Base-by-base conservation (phyloP, 805 yeast species). In the Candida krabiensis region DNA sequence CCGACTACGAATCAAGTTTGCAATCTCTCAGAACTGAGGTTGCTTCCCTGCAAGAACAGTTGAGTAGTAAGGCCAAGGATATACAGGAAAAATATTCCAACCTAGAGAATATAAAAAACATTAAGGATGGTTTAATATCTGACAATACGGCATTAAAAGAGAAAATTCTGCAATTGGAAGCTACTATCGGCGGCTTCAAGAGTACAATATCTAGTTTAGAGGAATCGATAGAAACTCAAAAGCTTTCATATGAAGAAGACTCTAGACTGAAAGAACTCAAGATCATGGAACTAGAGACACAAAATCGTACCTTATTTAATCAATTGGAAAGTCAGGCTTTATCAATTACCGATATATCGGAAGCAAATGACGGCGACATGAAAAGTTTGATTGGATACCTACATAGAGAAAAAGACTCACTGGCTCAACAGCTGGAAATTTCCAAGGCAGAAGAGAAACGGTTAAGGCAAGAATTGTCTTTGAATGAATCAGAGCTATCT, bases 351-450 rank as follows among this genome's bases (percentile, higher is more conserved):
- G 43, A 43, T 2, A 28, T 38, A 37, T 51, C 46, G 39, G 49
- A 37, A 12, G 46, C 41, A 4, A 41, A 41, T n/a, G 59, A 52
- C 28, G 52, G 53, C 32, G 72, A 68, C 35, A 53, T 72, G 46
- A 68, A 71, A 28, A 80, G 81, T 45, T 71, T 87, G 19, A 63
- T 88, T 24, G 56, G 70, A 2, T 80, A 74, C 50, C 64, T 88
- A 40, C 80, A 90, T 31, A 78, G 83, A 44, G 95, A 86, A 48
- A 84, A 82, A 52, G 95, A 88, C 45, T 67, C 81, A 4, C 69
- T 80, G 1, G 82, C 79, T 33, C 72, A 79, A 7, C 84, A 80
- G 49, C 64, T 79, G 21, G 77, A 75, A 31, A 63, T 67, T 26
- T 60, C 73, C 3, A 56, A 62, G 9, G 76, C 79, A 41, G 93